Evolutionary conservation across 768 basidiomycete species (phyloP), one percentile per base, ranked within the genome.

Genomic region (Pleurotus platypus): DNA sequence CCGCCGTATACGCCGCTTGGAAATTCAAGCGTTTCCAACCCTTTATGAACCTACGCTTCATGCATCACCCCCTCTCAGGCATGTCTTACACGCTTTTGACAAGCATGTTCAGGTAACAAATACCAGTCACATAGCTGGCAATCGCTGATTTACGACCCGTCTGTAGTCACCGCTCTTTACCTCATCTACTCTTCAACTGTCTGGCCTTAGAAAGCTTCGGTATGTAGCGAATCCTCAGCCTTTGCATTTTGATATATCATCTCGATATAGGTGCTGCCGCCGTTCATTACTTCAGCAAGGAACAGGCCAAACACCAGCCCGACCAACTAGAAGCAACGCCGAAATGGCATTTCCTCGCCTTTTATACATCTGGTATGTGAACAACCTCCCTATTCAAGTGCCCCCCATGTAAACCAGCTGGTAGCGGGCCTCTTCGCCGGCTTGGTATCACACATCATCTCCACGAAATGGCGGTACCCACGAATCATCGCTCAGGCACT

Each of bases 131-230:
- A 35, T 35, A 35, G 30, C 30, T 35, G 30, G 30, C 30, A 11
- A 35, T 35, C 8, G 30, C 8, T 35, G 30, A 35, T 8, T 35
- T 11, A 35, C 2, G 11, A 8, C 30, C 30, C 30, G 12, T 7
- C 11, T 50, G 30, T 35, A 61, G 60, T 37, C 60, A 61, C 46
- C 47, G 43, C 39, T 54, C 78, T 5, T 80, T 89, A 55, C 48
- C 92, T 0, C 92, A 96, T 68, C 73, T 92, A 39, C 66, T 81
- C 6, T 82, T 85, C 70, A 96, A 96, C 66, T 87, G 84, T 56
- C 76, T 96, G 67, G 92, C 90, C 1, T 72, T 96, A 24, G 81
- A 87, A 53, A 87, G 92, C 60, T 95, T 96, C 67, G 93, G 94
- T 84, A 68, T 59, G 73, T 66, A 50, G n/a, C 30, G 35, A 22